Evolutionary conservation across 306 rosid species (phyloP), one percentile per base, ranked within the genome.

Genomic region (Vigna nakashimae): DNA sequence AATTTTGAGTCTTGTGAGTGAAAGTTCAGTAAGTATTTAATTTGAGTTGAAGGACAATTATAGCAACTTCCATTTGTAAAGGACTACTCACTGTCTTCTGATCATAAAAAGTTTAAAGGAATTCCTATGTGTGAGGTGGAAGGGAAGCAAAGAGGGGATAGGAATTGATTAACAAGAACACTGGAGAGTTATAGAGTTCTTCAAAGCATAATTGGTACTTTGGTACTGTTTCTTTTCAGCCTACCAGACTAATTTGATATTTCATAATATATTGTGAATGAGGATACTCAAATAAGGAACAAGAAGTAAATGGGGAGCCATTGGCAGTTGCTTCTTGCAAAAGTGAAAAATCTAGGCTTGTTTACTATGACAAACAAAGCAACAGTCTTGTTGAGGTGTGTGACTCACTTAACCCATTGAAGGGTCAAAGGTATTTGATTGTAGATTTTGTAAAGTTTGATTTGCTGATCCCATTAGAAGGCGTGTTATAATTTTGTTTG

Each of bases 361-460:
- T 82, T 79, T 74, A 56, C 69, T 70, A 32, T 79, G 81, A 74
- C 70, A 80, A n/a, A 74, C 75, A 42, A 53, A 51, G 30, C 10
- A 53, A 73, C 49, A 36, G 79, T 71, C 76, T 48, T 80, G 14
- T 50, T 49, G 50, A 5, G 40, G 58, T 83, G 75, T 83, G 75
- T 26, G 51, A 69, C 66, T 34, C 24, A 11, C 73, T 65, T 65
- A 43, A 67, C 76, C 71, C 18, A n/a, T 49, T 13, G 71, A 63
- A 65, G 77, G 72, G 24, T 53, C 34, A 24, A 46, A 40, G 68
- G 22, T 52, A 65, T 73, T 66, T 56, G 69, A 22, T 67, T 77
- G 81, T 79, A 87, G 86, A 76, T 51, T 80, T 87, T 81, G 89
- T 88, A 84, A 86, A 82, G 84, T 82, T 83, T 82, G 78, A 75